Conservation (phyloP, 805 yeast species). For the Grigorovia jiainica region DNA sequence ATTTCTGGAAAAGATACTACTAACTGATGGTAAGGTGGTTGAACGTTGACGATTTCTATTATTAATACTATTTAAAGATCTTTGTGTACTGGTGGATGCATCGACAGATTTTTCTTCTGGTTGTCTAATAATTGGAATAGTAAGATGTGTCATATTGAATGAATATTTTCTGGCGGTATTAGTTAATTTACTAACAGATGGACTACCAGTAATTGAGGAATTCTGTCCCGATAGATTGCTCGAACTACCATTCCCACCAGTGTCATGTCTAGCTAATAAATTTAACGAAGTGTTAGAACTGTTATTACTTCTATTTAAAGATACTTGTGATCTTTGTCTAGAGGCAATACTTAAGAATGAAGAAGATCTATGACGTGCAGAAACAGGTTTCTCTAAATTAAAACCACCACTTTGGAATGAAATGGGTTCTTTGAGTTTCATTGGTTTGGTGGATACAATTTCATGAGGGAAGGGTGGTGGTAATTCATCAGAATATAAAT, state of each 20-base stretch:
- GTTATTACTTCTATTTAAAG: conserved; percentile 19
- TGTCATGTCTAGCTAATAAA: conserved; percentile 9
- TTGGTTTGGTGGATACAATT: conserved; percentile 41
- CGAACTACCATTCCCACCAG: conserved; percentile 5
- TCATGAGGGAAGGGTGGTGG: conserved; percentile 42
- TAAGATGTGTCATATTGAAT: conserved; percentile 23
- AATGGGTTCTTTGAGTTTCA: not conserved
- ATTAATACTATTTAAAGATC: not conserved
- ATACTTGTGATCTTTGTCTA: conserved; percentile 10
- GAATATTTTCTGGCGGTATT: conserved; percentile 19
- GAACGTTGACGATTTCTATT: conserved; percentile 1
- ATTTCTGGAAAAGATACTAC: conserved; percentile 2
- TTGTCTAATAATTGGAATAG: conserved; percentile 1
- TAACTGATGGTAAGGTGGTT: conserved; percentile 4
- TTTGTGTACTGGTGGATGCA: not conserved
- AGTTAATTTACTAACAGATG: conserved; percentile 8
- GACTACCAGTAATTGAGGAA: conserved; percentile 1
- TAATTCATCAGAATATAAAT: conserved; percentile 39
- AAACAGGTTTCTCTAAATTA: conserved; percentile 20
- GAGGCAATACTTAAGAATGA: conserved; percentile 11
- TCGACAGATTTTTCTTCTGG: not conserved
- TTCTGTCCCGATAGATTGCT: conserved; percentile 5
- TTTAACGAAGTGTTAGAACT: conserved; percentile 19
- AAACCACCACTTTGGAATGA: not conserved
- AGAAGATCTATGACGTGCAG: conserved; percentile 20